phyloP scores from a whole-genome alignment of 2,329 filamentous ascomycete genomes.

The Allantophomopsis lycopodina region DNA sequence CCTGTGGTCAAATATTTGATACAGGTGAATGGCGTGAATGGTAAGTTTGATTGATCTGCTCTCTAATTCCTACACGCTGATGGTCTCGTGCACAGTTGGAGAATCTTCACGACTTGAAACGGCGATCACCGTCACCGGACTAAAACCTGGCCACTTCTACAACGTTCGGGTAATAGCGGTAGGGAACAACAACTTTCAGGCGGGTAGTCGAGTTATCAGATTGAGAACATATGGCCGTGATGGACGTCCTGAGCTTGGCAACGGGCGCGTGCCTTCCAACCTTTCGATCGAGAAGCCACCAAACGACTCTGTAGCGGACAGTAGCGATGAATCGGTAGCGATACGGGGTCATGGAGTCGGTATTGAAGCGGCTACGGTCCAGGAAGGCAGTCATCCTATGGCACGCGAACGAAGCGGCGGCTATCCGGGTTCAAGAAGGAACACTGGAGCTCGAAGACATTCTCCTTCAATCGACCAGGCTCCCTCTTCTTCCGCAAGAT shows the following conservation, averaged over 20 bases:
- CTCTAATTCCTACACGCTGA: too few species aligned
- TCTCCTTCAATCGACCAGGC: slow-evolving; percentile 57
- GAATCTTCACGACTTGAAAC: slow-evolving; percentile 71
- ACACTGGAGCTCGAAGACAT: slow-evolving; percentile 59
- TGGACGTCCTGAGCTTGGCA: slow-evolving; percentile 45
- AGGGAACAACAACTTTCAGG: slow-evolving; percentile 84
- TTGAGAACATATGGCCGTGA: slow-evolving; percentile 62
- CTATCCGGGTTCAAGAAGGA: slow-evolving; percentile 40
- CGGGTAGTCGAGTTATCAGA: slow-evolving; percentile 73
- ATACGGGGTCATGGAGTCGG: slow-evolving; percentile 32
- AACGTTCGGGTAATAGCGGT: slow-evolving; percentile 88
- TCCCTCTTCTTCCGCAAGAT: slow-evolving; percentile 31
- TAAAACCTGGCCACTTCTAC: slow-evolving; percentile 81
- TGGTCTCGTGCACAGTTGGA: slow-evolving; percentile 44
- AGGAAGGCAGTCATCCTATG: slow-evolving; percentile 46
- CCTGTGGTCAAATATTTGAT: slow-evolving; percentile 73
- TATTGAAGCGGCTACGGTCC: slow-evolving; percentile 46
- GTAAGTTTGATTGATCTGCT: slow-evolving; percentile 30
- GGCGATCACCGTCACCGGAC: slow-evolving; percentile 79
- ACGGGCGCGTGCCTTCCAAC: slow-evolving; percentile 39
- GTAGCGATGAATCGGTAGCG: slow-evolving; percentile 28
- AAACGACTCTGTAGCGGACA: slow-evolving; percentile 24
- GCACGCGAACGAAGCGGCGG: slow-evolving; percentile 50
- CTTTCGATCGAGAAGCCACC: slow-evolving; percentile 37
- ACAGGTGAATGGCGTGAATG: slow-evolving; percentile 84